Conservation (phyloP, 225 moss, liverwort and hornwort genomes). For the Takakia lepidozioides region DNA sequence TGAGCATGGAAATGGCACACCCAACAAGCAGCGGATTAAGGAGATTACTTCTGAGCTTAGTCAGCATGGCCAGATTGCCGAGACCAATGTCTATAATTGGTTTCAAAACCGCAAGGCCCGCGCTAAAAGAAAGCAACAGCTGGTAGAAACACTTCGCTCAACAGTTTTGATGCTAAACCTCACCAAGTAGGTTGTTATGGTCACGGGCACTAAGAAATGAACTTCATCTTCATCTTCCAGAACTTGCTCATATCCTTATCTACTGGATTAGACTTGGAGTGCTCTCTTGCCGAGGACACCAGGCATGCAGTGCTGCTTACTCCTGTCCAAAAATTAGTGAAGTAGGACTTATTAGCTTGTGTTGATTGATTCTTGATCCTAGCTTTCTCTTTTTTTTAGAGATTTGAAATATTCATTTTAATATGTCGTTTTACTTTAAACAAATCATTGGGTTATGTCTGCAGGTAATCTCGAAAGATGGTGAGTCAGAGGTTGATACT, state of each 20-base stretch:
- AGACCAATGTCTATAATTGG: slow-evolving; percentile 99
- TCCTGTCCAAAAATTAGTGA: no score
- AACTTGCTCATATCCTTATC: no score
- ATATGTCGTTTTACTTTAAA: background rate
- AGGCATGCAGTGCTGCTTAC: no score
- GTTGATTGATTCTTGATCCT: background rate
- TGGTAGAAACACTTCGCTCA: slow-evolving; percentile 5
- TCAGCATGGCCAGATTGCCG: slow-evolving; percentile 83
- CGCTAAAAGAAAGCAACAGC: slow-evolving; percentile 85
- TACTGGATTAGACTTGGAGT: background rate
- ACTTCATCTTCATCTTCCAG: no score
- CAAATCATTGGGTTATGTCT: background rate
- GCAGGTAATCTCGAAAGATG: slow-evolving; percentile 67
- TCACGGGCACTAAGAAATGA: no score
- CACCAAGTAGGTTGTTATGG: background rate
- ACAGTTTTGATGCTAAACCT: background rate
- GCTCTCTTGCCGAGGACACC: background rate
- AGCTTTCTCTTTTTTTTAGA: background rate
- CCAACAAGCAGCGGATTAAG: slow-evolving; percentile 87
- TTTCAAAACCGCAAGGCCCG: slow-evolving; percentile 98
- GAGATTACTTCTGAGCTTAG: slow-evolving; percentile 88
- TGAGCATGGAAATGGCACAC: slow-evolving; percentile 86
- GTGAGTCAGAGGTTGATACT: slow-evolving; percentile 90
- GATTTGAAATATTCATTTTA: background rate
- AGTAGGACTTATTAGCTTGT: slow-evolving; percentile 9